Conservation (phyloP, 352 stramenopile genomes). For the Phytophthora hibernalis region DNA sequence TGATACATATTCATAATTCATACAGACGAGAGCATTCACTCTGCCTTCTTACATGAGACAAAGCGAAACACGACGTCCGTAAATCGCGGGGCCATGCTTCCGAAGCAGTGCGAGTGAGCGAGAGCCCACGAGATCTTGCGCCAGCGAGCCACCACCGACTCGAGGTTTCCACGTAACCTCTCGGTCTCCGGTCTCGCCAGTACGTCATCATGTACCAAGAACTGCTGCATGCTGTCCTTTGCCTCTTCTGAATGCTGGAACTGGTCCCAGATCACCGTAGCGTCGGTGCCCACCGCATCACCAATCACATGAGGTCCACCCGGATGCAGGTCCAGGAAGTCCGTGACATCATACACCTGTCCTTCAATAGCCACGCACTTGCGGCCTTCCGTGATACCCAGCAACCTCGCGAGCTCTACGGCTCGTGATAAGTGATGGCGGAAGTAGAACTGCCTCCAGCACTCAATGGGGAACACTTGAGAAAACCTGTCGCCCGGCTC, state of each 20-base stretch:
- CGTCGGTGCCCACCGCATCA: conserved; percentile 74
- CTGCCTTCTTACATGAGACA: conserved; percentile 12
- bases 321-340: conserved; percentile 72
- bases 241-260: conserved; percentile 74
- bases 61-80: conserved; percentile 50
- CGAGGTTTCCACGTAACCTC: conserved; percentile 47
- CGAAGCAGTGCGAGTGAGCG: conserved; percentile 59
- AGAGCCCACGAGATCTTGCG: conserved; percentile 65
- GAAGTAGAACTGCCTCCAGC: conserved; percentile 79
- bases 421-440: conserved; percentile 68
- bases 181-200: conserved; percentile 35
- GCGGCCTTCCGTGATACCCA: conserved; percentile 44
- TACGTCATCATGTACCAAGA: conserved; percentile 56
- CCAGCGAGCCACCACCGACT: conserved; percentile 47
- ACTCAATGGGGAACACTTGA: conserved; percentile 58
- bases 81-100: conserved; percentile 51
- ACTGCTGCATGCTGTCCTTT: conserved; percentile 69
- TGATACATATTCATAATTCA: conserved; percentile 28
- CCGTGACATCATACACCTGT: conserved; percentile 73
- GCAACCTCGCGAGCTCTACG: conserved; percentile 65
- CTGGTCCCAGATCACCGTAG: conserved; percentile 71
- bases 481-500: conserved; percentile 60
- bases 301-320: conserved; percentile 76
- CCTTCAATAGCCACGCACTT: conserved; percentile 72
- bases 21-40: background rate